A percentile compares a stretch with the other conserved stretches of the same genome.
Conservation (phyloP, 106 monocot genomes). For the Allium sativum region DNA sequence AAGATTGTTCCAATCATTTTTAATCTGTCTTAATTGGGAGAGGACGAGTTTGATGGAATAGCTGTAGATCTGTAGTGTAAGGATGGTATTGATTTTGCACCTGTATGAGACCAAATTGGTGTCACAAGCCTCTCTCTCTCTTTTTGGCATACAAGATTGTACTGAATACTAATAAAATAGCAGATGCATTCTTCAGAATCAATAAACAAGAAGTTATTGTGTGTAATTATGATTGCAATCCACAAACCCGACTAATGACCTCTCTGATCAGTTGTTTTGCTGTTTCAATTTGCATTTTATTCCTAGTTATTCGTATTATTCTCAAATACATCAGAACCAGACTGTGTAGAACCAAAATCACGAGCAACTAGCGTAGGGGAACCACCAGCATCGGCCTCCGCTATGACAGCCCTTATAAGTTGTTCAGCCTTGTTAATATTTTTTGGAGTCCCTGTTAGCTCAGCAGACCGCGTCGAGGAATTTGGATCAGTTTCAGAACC, state of each 20-base stretch:
- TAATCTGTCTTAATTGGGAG: too few relatives aligned
- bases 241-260: conserved; percentile 68
- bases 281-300: conserved; percentile 70
- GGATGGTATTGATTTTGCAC: too few relatives aligned
- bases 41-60: too few relatives aligned
- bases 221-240: not conserved
- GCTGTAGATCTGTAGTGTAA: too few relatives aligned
- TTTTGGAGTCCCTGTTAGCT: not conserved
- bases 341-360: too few relatives aligned
- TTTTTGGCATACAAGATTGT: not conserved
- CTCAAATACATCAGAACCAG: too few relatives aligned
- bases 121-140: too few relatives aligned
- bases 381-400: not conserved
- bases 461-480: not conserved
- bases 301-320: conserved; percentile 69
- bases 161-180: not conserved
- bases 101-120: too few relatives aligned
- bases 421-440: not conserved
- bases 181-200: not conserved
- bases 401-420: not conserved
- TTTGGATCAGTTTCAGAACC: conserved; percentile 58
- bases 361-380: too few relatives aligned
- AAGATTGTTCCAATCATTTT: too few relatives aligned
- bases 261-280: conserved; percentile 78
- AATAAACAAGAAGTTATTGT: not conserved